These are phyloP conservation scores for Talaromyces sp. DNA, from an alignment of 2,329 filamentous ascomycete genomes.

Conservation along the genomic window DNA sequence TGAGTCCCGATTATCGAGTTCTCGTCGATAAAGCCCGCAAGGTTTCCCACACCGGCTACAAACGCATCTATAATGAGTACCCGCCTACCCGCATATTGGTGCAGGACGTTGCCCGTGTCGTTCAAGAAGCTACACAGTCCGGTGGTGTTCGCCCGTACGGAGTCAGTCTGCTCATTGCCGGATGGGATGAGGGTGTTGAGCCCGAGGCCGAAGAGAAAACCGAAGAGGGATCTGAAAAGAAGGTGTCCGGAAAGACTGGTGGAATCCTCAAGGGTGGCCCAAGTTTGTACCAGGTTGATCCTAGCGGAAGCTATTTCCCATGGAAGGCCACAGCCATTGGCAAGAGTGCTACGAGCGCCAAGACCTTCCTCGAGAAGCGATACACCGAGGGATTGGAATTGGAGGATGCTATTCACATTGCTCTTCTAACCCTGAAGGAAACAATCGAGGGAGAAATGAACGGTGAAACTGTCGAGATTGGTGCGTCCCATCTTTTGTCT, in stretches of 20 bases:
- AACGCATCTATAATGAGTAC: slow-evolving; percentile 99
- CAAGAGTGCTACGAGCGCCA: slow-evolving; percentile 95
- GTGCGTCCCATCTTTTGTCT: slow-evolving; percentile 45
- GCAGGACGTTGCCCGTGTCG: slow-evolving; percentile 93
- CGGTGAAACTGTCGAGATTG: slow-evolving; percentile 96
- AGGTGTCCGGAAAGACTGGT: slow-evolving; percentile 79
- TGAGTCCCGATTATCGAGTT: slow-evolving; percentile 97
- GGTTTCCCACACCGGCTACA: slow-evolving; percentile 96
- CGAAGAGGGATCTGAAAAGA: slow-evolving; percentile 55
- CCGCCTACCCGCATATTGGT: slow-evolving; percentile 99
- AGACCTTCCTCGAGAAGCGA: slow-evolving; percentile 98
- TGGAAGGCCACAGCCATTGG: slow-evolving; percentile 99
- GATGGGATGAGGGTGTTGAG: slow-evolving; percentile 95
- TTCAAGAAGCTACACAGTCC: slow-evolving; percentile 98
- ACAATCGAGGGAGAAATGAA: slow-evolving; percentile 99
- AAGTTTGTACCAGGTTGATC: slow-evolving; percentile 97
- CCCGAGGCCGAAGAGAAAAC: slow-evolving; percentile 68
- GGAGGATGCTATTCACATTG: slow-evolving; percentile 98
- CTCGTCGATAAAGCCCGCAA: slow-evolving; percentile 97
- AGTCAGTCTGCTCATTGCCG: slow-evolving; percentile 89
- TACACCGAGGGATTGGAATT: slow-evolving; percentile 96
- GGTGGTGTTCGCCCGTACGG: slow-evolving; percentile 96
- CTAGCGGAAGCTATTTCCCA: slow-evolving; percentile 97
- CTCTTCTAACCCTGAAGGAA: slow-evolving; percentile 93
- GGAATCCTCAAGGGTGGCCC: slow-evolving; percentile 93